phyloP scores from a whole-genome alignment of 2,329 filamentous ascomycete species.

The Zymoseptoria passerinii region DNA sequence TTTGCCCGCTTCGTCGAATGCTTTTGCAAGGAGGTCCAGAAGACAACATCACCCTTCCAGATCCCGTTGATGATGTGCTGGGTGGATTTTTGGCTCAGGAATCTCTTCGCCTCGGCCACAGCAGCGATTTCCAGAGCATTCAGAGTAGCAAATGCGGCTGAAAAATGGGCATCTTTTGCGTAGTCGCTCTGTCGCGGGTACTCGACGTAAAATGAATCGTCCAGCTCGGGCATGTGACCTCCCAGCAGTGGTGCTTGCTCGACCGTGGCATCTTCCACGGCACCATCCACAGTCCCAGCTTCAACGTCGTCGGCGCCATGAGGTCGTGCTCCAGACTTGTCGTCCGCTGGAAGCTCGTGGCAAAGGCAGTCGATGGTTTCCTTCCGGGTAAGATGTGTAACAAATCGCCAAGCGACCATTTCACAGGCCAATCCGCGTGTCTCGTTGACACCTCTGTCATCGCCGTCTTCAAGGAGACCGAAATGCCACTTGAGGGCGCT shows the following conservation, averaged over 20 bases:
- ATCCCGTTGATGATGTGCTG: slow-evolving; percentile 78
- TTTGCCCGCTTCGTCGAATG: slow-evolving; percentile 66
- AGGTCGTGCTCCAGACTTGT: slow-evolving; percentile 9
- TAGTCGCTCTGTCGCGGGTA: slow-evolving; percentile 9
- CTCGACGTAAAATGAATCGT: slow-evolving; percentile 22
- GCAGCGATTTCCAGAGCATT: slow-evolving; percentile 84
- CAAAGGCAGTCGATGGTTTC: slow-evolving; percentile 69
- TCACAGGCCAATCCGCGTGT: slow-evolving; percentile 67
- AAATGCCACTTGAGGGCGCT: slow-evolving; percentile 72
- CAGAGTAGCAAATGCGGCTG: slow-evolving; percentile 64
- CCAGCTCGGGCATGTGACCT: slow-evolving; percentile 4
- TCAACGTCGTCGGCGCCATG: slow-evolving; percentile 14
- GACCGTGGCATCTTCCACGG: slow-evolving; percentile 7
- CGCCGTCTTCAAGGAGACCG: slow-evolving; percentile 49
- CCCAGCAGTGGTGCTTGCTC: slow-evolving; percentile 20
- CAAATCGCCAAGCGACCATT: slow-evolving; percentile 64
- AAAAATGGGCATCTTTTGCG: slow-evolving; percentile 28
- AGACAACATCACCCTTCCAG: slow-evolving; percentile 79
- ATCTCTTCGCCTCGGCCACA: slow-evolving; percentile 73
- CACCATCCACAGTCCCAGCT: slow-evolving; percentile 4
- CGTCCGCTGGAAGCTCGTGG: slow-evolving; percentile 53
- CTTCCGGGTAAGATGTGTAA: slow-evolving; percentile 60
- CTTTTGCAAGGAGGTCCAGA: slow-evolving; percentile 72
- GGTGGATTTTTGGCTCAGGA: slow-evolving; percentile 69
- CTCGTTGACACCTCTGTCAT: slow-evolving; percentile 57